A percentile compares a stretch with the other conserved stretches of the same genome.
Conservation (phyloP, 2,329 filamentous ascomycete genomes). For the Endocalyx cinctus region DNA sequence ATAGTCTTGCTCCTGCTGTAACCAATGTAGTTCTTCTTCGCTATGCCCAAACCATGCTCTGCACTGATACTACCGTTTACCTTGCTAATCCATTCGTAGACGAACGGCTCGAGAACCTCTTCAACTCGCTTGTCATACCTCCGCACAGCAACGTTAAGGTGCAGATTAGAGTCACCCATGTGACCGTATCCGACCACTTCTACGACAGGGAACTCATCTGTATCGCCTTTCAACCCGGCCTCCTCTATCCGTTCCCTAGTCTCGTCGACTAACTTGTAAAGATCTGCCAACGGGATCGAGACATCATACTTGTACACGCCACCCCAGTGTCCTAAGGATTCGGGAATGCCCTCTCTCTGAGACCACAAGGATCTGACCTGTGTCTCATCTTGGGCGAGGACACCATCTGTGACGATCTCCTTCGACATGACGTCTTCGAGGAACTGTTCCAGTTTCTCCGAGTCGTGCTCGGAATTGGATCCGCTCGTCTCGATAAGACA, state of each 20-base stretch:
- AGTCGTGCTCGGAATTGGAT: slow-evolving; percentile 89
- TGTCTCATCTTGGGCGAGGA: slow-evolving; percentile 88
- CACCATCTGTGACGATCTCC: slow-evolving; percentile 82
- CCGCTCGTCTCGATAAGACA: slow-evolving; percentile 95
- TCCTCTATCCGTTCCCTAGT: slow-evolving; percentile 66
- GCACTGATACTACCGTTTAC: slow-evolving; percentile 91
- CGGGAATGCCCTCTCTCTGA: slow-evolving; percentile 90
- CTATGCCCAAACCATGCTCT: slow-evolving; percentile 88
- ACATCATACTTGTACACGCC: slow-evolving; percentile 99
- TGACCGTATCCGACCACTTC: slow-evolving; percentile 96
- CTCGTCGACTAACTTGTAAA: slow-evolving; percentile 89
- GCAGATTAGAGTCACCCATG: slow-evolving; percentile 95
- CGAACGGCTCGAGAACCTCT: slow-evolving; percentile 82
- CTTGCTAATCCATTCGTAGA: slow-evolving; percentile 94
- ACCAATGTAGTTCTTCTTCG: slow-evolving; percentile 92
- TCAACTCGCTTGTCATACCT: slow-evolving; percentile 86
- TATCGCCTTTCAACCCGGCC: slow-evolving; percentile 72
- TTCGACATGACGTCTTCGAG: slow-evolving; percentile 87
- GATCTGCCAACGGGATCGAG: slow-evolving; percentile 81
- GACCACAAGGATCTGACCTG: slow-evolving; percentile 82
- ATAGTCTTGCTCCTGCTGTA: slow-evolving; percentile 88
- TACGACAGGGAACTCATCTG: slow-evolving; percentile 72
- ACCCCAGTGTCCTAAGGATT: slow-evolving; percentile 83
- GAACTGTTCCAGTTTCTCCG: slow-evolving; percentile 83
- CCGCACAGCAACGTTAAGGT: slow-evolving; percentile 82